Evolutionary conservation across 305 asterid genomes (phyloP).

Genomic region (Fraxinus baroniana): DNA sequence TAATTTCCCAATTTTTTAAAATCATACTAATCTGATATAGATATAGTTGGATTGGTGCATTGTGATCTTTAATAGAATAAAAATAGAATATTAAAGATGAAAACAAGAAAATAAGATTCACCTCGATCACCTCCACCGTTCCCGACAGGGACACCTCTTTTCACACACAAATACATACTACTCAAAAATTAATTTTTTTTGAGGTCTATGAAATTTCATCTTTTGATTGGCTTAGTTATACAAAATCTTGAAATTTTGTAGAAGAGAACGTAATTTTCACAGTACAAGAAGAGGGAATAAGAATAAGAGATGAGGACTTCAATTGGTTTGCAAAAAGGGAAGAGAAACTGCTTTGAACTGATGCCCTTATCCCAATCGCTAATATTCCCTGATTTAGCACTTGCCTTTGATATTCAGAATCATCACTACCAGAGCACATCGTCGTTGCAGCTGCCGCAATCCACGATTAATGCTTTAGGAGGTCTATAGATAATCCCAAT

Average conservation of each 20-base stretch:
- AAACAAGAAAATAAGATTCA: no score
- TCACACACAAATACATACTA: background rate
- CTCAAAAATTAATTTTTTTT: constrained; percentile 20
- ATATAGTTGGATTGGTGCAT: no score
- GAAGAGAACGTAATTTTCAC: background rate
- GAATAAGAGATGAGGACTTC: constrained; percentile 66
- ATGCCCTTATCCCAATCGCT: no score
- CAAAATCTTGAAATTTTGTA: background rate
- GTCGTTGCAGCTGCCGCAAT: constrained; percentile 28
- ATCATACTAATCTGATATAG: no score
- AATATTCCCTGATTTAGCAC: no score
- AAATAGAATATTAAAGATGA: no score
- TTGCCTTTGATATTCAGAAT: constrained; percentile 49
- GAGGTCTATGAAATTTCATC: constrained; percentile 21
- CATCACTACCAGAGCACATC: constrained; percentile 25
- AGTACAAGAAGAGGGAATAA: background rate
- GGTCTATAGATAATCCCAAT: background rate
- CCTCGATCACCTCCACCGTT: constrained; percentile 32
- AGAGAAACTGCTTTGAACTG: constrained; percentile 28
- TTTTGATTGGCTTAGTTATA: constrained; percentile 1
- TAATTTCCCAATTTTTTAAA: no score
- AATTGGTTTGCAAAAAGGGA: constrained; percentile 70
- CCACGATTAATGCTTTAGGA: background rate
- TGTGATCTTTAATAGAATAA: no score
- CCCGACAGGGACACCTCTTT: background rate